Base-by-base conservation (phyloP, 257 asterid genomes). In the Nicotiana noctiflora region DNA sequence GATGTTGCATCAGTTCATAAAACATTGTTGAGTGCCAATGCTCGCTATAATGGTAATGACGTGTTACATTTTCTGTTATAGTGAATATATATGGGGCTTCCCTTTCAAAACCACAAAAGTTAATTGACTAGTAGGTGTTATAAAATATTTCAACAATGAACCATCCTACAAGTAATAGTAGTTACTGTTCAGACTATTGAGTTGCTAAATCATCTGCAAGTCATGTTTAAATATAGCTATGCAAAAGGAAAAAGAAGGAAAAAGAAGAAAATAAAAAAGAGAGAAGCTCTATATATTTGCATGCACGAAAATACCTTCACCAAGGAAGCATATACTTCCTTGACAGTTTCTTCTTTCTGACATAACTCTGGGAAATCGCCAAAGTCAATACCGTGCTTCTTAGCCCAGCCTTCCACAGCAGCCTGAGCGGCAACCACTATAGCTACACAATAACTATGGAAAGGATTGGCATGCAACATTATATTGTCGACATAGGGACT, bases 401-500 rank as follows among this genome's bases (percentile, higher is more conserved):
- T 85, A 52, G 99, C 99, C 98, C 98, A 96, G 46, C 89, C 93
- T 85, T 96, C 98, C 81, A 92, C 64, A 63, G 86, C 40, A 80
- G 94, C 75, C 81, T 90, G 97, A 21, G 98, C 81, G 56, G 93
- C 97, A 75, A 92, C 99, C 80, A 96, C 97, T 86, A 96, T 81
- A 74, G 99, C 98, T 82, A 96, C 98, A 77, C 97, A 92, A 89
- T 87, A 92, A 83, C 84, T 94, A 57, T 90, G 93, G 87, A 88
- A 89, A 14, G 99, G 95, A 86, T 94, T 91, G 17, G 99, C 98
- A 76, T 96, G 97, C 84, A 96, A 1, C 98, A 96, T 96, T 76
- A 94, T 89, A 81, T 88, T 96, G 85, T 96, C 98, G 23, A 89
- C 91, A 37, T 89, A 94, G 1, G 96, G 91, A 84, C 98, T 89